Base-by-base conservation (phyloP, 805 yeast species). In the Starmerella bombicola region DNA sequence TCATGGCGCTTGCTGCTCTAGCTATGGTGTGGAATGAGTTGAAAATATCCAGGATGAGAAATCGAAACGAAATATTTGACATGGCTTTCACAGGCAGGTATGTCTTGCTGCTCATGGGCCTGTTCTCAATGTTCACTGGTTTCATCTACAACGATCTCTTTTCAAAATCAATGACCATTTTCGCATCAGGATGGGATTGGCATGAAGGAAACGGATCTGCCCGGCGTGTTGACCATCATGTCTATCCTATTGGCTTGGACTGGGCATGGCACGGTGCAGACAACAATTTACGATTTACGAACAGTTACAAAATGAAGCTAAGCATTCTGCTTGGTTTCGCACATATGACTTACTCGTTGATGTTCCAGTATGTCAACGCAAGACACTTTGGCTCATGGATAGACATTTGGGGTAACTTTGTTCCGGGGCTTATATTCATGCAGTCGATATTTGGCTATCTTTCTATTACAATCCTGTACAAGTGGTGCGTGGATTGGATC, bases 221-320 rank as follows among this genome's bases (percentile, higher is more conserved):
- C 3, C 23, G 40, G 19, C 46, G 46, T 19, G 38, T 36, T 17
- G 40, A 37, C 50, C 34, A 19, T 18, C 83, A 86, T 5, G 74
- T 74, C 5, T 91, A 91, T 57, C 69, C 80, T 1, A 65, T 88
- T 56, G 99, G 99, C 35, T 61, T 91, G 40, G 99, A 91, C 63
- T 81, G 79, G 51, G 82, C 80, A 10, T 91, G 99, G 99, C 99
- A 91, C 62, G 96, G 96, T 9, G 73, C 97, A 31, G 97, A 88
- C 50, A 91, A 91, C 63, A 76, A 77, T 35, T 68, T 91, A 54
- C 64, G 91, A 41, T 91, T 91, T 62, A 74, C 94, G 29, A 91
- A 91, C 65, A 86, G 96, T 2, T 91, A 84, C 66, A 91, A 91
- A 67, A 91, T 91, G 99, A 91, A 91, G 58, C 67, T 91, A 48